Conservation (phyloP, 2,329 filamentous ascomycete genomes). For the Byssochlamys sp. region DNA sequence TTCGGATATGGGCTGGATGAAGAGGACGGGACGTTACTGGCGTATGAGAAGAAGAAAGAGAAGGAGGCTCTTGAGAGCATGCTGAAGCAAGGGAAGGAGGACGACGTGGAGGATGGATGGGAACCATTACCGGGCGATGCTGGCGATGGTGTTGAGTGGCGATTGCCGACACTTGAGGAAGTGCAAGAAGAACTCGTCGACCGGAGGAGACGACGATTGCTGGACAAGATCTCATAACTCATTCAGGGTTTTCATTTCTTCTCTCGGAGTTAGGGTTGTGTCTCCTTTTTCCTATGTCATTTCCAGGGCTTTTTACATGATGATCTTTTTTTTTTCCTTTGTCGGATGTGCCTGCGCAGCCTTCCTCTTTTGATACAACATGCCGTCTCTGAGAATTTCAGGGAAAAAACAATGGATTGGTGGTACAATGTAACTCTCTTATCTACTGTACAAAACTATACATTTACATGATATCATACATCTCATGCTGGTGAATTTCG, state of each 20-base stretch:
- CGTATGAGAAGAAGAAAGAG: slow-evolving; percentile 76
- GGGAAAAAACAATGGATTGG: slow-evolving; percentile 1
- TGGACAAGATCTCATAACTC: slow-evolving; percentile 61
- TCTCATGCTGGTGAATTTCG: slow-evolving; percentile 1
- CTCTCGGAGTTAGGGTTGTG: background rate
- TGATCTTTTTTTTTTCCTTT: background rate
- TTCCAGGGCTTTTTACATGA: background rate
- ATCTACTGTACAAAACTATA: background rate
- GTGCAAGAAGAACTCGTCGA: slow-evolving; percentile 92
- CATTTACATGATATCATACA: background rate
- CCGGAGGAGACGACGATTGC: slow-evolving; percentile 66
- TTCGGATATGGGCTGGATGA: slow-evolving; percentile 92
- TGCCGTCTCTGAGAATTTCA: background rate
- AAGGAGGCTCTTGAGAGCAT: slow-evolving; percentile 66
- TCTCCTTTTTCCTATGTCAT: slow-evolving; percentile 1
- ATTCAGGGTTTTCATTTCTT: background rate
- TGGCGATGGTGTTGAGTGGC: slow-evolving; percentile 75
- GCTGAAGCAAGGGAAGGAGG: slow-evolving; percentile 48
- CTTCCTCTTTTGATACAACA: background rate
- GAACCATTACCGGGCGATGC: slow-evolving; percentile 76
- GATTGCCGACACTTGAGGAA: slow-evolving; percentile 74
- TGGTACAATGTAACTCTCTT: background rate
- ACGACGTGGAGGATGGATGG: slow-evolving; percentile 60
- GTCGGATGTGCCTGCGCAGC: background rate
- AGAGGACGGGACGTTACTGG: slow-evolving; percentile 71